Base-by-base conservation (phyloP, 371 early-diverging fungal species). In the Chytridiales sp. region DNA sequence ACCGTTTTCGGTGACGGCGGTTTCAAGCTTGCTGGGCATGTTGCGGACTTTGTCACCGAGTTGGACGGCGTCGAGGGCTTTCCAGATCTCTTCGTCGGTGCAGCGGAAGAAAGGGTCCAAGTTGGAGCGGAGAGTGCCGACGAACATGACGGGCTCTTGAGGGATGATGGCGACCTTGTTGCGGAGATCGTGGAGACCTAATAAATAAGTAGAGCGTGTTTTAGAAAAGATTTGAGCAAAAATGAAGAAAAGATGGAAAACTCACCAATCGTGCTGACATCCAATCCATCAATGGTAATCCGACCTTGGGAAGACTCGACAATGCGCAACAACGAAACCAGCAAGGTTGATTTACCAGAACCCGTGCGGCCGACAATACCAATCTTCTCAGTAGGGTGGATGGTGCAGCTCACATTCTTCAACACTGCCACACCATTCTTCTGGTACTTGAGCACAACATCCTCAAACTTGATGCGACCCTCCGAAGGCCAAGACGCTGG, bases 301-400 rank as follows among this genome's bases (percentile, higher is more conserved):
- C 84, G 78, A 29, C 93, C 93, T 6, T 32, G 66, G 32, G 82
- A 85, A 1, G 91, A 85, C 56, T 97, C 98, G 30, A 93, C 80
- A 58, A 96, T 85, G n/a, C 75, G 62, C 35, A 78, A 72, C 43
- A 73, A 52, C 29, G 69, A 69, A 47, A 67, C 68, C 26, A 72
- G 57, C 50, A 74, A 60, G 38, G 26, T 43, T n/a, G 32, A 43
- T 36, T 48, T 56, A 31, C 47, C 64, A 4, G 52, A 39, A 5
- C 58, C 56, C 31, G 57, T 56, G 21, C 64, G 21, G 24, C 59
- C 51, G 8, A 65, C 52, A 29, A 58, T 52, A 39, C 51, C 50
- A 19, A 59, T 49, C 21, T 53, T 64, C 59, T 80, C 73, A 1
- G 52, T 43, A 3, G 76, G 66, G 3, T 72, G 35, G 41, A 81